Conservation (phyloP, 805 yeast genomes). For the Lipomyces chichibuensis region DNA sequence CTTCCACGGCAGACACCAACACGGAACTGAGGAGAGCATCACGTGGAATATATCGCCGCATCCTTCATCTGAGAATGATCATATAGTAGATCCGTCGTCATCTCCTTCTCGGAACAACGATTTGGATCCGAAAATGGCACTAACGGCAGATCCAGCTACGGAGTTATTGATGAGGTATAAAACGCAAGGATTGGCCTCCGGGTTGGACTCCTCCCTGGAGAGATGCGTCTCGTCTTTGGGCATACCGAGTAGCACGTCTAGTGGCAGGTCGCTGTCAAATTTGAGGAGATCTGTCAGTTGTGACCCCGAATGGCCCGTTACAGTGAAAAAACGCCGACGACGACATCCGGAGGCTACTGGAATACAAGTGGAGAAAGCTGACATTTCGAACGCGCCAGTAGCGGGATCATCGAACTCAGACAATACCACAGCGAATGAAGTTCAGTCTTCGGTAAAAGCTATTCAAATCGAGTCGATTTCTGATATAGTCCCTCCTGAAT, state of each 20-base stretch:
- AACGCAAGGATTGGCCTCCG: constrained; percentile 6
- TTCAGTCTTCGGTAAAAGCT: neutral
- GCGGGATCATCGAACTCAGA: constrained; percentile 3
- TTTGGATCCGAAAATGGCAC: neutral
- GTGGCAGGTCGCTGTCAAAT: neutral
- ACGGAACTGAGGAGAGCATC: constrained; percentile 14
- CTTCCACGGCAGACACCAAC: neutral
- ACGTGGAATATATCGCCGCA: constrained; percentile 25
- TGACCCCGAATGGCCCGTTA: constrained; percentile 30
- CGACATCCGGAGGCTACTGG: neutral
- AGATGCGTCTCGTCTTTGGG: neutral
- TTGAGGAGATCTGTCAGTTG: constrained; percentile 22
- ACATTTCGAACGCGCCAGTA: neutral
- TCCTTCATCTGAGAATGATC: constrained; percentile 25
- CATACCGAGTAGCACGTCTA: neutral
- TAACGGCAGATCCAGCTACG: constrained; percentile 26
- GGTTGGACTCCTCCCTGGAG: neutral
- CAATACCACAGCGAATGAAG: neutral
- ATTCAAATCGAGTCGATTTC: neutral
- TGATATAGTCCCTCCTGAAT: neutral
- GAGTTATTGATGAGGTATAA: constrained; percentile 25
- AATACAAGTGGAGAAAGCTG: neutral
- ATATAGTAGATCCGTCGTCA: constrained; percentile 1
- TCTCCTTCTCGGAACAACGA: constrained; percentile 1
- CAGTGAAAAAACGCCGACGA: constrained; percentile 10